Conservation (phyloP, 495 filamentous ascomycete species). For the Bathelium albidoporum region DNA sequence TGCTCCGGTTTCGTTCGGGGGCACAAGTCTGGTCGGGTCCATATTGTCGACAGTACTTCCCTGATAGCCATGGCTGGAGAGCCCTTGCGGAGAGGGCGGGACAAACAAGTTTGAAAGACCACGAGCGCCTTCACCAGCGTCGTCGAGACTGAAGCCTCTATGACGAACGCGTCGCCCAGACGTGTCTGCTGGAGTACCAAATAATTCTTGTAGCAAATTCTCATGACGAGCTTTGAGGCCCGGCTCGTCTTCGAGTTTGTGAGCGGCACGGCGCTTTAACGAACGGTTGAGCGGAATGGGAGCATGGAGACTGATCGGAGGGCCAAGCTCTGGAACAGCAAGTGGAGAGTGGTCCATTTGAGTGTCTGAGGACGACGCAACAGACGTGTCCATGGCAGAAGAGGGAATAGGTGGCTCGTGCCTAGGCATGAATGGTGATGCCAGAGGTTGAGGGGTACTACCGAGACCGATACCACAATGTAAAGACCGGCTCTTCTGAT, state of each 20-base stretch:
- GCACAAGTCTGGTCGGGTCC: background rate
- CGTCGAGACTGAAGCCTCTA: slow-evolving; percentile 54
- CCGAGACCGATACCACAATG: slow-evolving; percentile 31
- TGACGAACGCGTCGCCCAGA: slow-evolving; percentile 37
- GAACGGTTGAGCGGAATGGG: slow-evolving; percentile 38
- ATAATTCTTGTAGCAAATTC: slow-evolving; percentile 42
- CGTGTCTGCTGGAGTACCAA: slow-evolving; percentile 32
- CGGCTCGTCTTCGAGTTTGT: slow-evolving; percentile 38
- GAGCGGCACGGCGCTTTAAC: slow-evolving; percentile 44
- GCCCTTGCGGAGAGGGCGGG: slow-evolving; percentile 13
- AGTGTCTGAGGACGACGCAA: background rate
- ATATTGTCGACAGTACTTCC: background rate
- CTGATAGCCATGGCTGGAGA: background rate
- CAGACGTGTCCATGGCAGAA: background rate
- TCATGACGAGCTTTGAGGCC: slow-evolving; percentile 37
- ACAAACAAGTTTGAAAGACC: slow-evolving; percentile 25
- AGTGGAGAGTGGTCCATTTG: background rate
- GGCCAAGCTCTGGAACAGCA: background rate
- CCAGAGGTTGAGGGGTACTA: slow-evolving; percentile 10
- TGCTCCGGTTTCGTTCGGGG: slow-evolving; percentile 16
- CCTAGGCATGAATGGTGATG: slow-evolving; percentile 17
- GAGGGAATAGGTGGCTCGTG: background rate
- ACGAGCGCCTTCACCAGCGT: slow-evolving; percentile 29
- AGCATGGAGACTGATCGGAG: slow-evolving; percentile 24
- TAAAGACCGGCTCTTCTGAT: slow-evolving; percentile 35